phyloP scores from a whole-genome alignment of 306 rosid species.

The Crataegus laevigata region DNA sequence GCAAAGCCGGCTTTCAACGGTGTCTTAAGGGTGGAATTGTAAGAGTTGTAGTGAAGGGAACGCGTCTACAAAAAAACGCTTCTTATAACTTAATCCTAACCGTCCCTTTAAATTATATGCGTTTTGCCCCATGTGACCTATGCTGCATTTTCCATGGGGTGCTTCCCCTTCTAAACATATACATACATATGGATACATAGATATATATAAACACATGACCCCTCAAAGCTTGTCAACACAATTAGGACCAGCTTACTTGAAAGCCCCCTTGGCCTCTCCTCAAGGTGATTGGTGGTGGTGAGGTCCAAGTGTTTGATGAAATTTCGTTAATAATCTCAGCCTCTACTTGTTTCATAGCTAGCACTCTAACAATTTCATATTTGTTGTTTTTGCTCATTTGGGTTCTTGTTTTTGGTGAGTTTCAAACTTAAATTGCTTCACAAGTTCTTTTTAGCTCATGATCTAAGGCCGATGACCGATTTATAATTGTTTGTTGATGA shows the following conservation, averaged over 20 bases:
- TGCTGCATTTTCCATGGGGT: slow-evolving; percentile 48
- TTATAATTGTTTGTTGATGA: neutral
- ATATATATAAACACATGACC: neutral
- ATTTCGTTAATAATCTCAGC: neutral
- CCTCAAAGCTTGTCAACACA: neutral
- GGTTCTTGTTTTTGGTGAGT: slow-evolving; percentile 30
- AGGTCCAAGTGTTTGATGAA: neutral
- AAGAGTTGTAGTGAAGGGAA: slow-evolving; percentile 23
- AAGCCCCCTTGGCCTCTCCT: neutral
- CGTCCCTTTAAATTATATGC: neutral
- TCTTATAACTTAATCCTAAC: neutral
- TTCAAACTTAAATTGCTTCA: neutral
- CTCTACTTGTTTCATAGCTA: neutral
- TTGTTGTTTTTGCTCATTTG: neutral
- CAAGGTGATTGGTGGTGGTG: neutral
- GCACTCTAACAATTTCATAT: neutral
- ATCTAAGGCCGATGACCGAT: neutral
- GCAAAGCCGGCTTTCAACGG: slow-evolving; percentile 44
- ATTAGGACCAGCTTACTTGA: neutral
- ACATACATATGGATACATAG: neutral
- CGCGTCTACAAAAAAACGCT: slow-evolving; percentile 18
- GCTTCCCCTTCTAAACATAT: slow-evolving; percentile 3
- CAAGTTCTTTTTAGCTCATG: neutral
- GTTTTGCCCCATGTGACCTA: slow-evolving; percentile 71
- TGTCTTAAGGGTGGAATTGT: slow-evolving; percentile 34